Percentiles rank a stretch among this genome's conserved stretches.
These are phyloP conservation scores for Microcyclosporella mali DNA, from an alignment of 2,329 filamentous ascomycete genomes.

Conservation along the genomic window DNA sequence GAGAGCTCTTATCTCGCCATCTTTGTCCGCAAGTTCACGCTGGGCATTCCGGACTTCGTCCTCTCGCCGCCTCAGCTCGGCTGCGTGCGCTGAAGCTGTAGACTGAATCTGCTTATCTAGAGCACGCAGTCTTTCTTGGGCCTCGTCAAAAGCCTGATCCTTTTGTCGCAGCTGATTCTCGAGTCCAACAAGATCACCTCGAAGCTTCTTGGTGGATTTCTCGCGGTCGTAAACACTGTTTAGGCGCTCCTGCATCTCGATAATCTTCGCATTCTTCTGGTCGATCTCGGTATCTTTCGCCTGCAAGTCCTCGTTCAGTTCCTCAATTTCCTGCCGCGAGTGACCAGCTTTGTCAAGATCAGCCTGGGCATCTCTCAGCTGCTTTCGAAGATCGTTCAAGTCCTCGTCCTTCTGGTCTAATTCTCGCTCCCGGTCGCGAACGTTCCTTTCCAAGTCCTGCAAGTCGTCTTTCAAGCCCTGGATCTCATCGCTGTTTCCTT, in stretches of 20 bases:
- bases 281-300: constrained; percentile 40
- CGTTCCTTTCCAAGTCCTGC: constrained; percentile 42
- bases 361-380: constrained; percentile 27
- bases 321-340: constrained; percentile 51
- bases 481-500: constrained; percentile 28
- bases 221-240: constrained; percentile 30
- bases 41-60: constrained; percentile 58
- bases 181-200: constrained; percentile 30
- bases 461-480: constrained; percentile 44
- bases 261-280: constrained; percentile 27
- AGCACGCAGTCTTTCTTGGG: constrained; percentile 26
- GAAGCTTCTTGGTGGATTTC: constrained; percentile 34
- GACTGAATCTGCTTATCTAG: constrained; percentile 31
- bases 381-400: constrained; percentile 42
- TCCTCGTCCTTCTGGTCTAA: constrained; percentile 43
- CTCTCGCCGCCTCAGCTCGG: constrained; percentile 27
- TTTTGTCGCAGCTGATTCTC: constrained; percentile 33
- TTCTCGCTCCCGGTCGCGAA: constrained; percentile 44
- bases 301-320: constrained; percentile 46
- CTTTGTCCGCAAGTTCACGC: constrained; percentile 32
- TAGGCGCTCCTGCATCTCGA: constrained; percentile 28
- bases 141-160: constrained; percentile 31
- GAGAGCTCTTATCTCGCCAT: constrained; percentile 33
- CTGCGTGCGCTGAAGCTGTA: constrained; percentile 13
- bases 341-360: constrained; percentile 50